These are phyloP conservation scores for Hura crepitans DNA, from an alignment of 441 rosid species.

Conservation along the genomic window DNA sequence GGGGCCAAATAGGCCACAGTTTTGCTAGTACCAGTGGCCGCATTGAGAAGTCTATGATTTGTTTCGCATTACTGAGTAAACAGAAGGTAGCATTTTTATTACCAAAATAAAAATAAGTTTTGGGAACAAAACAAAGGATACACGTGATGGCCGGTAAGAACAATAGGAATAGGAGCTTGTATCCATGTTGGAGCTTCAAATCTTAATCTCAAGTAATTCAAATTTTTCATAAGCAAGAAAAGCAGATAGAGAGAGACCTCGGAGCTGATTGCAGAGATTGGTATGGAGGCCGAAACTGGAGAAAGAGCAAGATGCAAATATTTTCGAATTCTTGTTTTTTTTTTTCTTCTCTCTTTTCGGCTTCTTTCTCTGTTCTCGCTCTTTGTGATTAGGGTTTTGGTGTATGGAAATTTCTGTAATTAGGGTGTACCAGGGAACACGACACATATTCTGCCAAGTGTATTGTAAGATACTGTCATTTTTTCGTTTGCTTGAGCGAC, in stretches of 20 bases:
- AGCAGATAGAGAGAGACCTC: no score
- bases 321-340: conserved; percentile 20
- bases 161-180: conserved; percentile 89
- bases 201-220: no score
- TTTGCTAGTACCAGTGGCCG: conserved; percentile 91
- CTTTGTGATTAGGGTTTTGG: background rate
- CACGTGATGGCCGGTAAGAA: conserved; percentile 90
- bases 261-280: conserved; percentile 61
- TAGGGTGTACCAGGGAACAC: conserved; percentile 9
- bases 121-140: conserved; percentile 40
- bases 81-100: background rate
- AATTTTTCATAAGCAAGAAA: no score
- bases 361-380: conserved; percentile 4
- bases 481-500: no score
- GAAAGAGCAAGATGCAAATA: conserved; percentile 79
- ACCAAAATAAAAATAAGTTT: background rate
- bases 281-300: conserved; percentile 74
- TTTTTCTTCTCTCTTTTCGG: conserved; percentile 15
- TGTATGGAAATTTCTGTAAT: background rate
- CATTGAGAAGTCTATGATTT: conserved; percentile 78
- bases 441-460: background rate
- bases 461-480: no score
- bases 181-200: conserved; percentile 78
- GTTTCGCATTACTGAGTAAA: background rate
- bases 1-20: conserved; percentile 93